These are phyloP conservation scores for Cutaneotrichosporon cyanovorans DNA, from an alignment of 1,284 basidiomycete species.

Conservation along the genomic window DNA sequence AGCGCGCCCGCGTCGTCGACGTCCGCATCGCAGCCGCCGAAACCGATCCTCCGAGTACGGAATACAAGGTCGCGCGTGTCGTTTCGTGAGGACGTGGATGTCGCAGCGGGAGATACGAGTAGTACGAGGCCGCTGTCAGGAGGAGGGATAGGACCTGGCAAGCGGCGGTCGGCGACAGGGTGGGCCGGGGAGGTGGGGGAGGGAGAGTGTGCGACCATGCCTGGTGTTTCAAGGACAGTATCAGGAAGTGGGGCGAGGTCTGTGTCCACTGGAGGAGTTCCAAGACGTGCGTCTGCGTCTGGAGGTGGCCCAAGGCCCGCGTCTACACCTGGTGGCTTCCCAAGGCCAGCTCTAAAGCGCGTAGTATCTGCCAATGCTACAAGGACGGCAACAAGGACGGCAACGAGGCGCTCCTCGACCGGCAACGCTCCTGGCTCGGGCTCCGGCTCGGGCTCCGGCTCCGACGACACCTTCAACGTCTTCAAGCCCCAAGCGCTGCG, in stretches of 20 bases:
- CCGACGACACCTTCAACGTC: conserved; percentile 12
- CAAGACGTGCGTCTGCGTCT: too few species aligned
- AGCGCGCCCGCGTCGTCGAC: conserved; percentile 6
- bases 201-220: too few species aligned
- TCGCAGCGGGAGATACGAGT: neutral
- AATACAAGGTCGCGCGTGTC: conserved; percentile 11
- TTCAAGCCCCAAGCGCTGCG: conserved; percentile 18
- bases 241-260: too few species aligned
- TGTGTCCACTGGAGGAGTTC: neutral
- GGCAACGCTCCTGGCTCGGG: neutral
- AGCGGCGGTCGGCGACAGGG: too few species aligned
- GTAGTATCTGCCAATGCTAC: conserved; percentile 2
- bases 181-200: too few species aligned
- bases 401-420: neutral
- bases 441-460: too few species aligned
- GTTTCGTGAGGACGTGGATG: conserved; percentile 15
- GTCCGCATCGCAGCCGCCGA: neutral
- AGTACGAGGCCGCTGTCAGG: conserved; percentile 4
- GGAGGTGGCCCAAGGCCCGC: too few species aligned
- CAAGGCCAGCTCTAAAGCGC: conserved; percentile 3
- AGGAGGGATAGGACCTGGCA: conserved; percentile 1
- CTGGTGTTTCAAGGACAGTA: too few species aligned
- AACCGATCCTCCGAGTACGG: neutral
- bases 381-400: too few species aligned
- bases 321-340: neutral